A percentile compares a stretch with the other conserved stretches of the same genome.
Evolutionary conservation across 768 basidiomycete genomes (phyloP).

Genomic region (Neoboletus subvelutipes): DNA sequence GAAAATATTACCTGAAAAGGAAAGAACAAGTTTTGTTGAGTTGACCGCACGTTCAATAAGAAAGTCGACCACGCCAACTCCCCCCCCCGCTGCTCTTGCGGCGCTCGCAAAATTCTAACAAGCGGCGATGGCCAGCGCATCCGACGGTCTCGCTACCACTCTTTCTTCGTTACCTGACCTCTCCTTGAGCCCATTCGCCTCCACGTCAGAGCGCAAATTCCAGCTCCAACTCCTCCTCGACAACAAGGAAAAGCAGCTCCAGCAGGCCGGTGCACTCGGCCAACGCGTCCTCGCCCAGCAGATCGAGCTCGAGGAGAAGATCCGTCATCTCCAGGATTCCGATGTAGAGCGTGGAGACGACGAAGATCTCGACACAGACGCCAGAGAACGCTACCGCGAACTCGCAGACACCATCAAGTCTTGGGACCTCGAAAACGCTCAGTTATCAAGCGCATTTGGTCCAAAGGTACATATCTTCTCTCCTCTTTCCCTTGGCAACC

Average conservation of each 20-base stretch:
- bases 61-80: slow-evolving; percentile 4
- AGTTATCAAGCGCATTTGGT: slow-evolving; percentile 68
- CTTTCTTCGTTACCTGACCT: slow-evolving; percentile 44
- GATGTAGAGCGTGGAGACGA: slow-evolving; percentile 64
- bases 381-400: slow-evolving; percentile 73
- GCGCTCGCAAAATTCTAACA: slow-evolving; percentile 10
- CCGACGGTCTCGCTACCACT: slow-evolving; percentile 34
- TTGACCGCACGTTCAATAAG: background rate
- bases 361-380: slow-evolving; percentile 61
- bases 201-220: slow-evolving; percentile 59
- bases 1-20: slow-evolving; percentile 10
- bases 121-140: slow-evolving; percentile 41
- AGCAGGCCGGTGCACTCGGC: slow-evolving; percentile 88
- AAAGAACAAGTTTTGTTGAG: background rate
- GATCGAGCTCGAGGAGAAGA: slow-evolving; percentile 87
- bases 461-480: slow-evolving; percentile 49
- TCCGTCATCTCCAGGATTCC: slow-evolving; percentile 74
- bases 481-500: background rate
- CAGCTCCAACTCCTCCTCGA: slow-evolving; percentile 74
- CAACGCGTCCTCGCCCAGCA: slow-evolving; percentile 93
- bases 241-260: slow-evolving; percentile 88
- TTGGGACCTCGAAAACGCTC: slow-evolving; percentile 81
- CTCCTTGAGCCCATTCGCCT: slow-evolving; percentile 41
- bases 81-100: background rate
- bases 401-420: slow-evolving; percentile 69